Percentiles rank a stretch among this genome's conserved stretches.
These are phyloP conservation scores for Penicillium janthinellum DNA, from an alignment of 2,329 filamentous ascomycete genomes.

Conservation along the genomic window DNA sequence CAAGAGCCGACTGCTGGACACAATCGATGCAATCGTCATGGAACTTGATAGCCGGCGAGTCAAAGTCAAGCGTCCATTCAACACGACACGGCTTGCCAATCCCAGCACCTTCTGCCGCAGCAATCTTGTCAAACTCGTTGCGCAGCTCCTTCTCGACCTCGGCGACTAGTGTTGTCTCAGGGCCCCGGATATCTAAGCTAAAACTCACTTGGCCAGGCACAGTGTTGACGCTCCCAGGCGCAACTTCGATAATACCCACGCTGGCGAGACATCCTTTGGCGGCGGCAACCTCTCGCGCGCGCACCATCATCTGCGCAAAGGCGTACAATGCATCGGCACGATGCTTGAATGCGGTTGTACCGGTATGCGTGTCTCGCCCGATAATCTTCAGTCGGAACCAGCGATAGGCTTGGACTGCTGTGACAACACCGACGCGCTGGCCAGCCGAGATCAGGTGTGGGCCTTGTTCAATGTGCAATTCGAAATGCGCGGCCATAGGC, in stretches of 20 bases:
- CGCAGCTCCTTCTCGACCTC: slow-evolving; percentile 60
- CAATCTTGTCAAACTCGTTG: slow-evolving; percentile 62
- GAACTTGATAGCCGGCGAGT: slow-evolving; percentile 64
- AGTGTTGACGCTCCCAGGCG: slow-evolving; percentile 72
- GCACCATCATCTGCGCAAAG: slow-evolving; percentile 67
- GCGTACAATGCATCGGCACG: slow-evolving; percentile 70
- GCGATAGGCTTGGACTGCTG: slow-evolving; percentile 72
- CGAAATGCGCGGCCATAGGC: slow-evolving; percentile 74
- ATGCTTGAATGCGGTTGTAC: slow-evolving; percentile 69
- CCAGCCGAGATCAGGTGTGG: slow-evolving; percentile 68
- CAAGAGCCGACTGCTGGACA: slow-evolving; percentile 61
- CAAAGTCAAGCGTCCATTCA: slow-evolving; percentile 63
- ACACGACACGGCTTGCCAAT: slow-evolving; percentile 56
- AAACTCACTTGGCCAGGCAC: slow-evolving; percentile 69
- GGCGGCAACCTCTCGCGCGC: slow-evolving; percentile 64
- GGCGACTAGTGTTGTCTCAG: slow-evolving; percentile 58
- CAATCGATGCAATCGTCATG: slow-evolving; percentile 67
- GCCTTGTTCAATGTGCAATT: slow-evolving; percentile 82
- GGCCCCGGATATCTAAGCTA: slow-evolving; percentile 67
- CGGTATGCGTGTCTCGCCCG: slow-evolving; percentile 72
- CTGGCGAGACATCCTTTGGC: slow-evolving; percentile 64
- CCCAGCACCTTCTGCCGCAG: slow-evolving; percentile 57
- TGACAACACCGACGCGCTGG: slow-evolving; percentile 69
- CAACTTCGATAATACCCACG: slow-evolving; percentile 68
- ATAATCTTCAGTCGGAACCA: slow-evolving; percentile 70